phyloP scores from a whole-genome alignment of 2,329 filamentous ascomycete genomes.

The Fusarium guadeloupense region DNA sequence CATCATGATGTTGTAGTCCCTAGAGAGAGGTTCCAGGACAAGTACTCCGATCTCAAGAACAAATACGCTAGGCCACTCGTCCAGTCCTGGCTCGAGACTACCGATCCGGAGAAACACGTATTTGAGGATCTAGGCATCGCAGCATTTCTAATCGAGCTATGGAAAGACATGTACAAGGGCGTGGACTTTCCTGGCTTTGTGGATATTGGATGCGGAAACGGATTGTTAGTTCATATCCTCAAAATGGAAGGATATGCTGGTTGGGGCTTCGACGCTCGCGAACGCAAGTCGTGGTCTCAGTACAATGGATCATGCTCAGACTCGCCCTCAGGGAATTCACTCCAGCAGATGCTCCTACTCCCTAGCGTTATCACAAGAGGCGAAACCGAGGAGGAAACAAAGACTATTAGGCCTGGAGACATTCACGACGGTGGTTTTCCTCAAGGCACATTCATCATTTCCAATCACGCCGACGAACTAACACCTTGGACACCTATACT shows the following conservation, averaged over 20 bases:
- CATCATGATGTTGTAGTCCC: slow-evolving; percentile 84
- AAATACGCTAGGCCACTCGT: slow-evolving; percentile 79
- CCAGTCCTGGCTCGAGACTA: slow-evolving; percentile 83
- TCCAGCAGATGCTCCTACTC: slow-evolving; percentile 60
- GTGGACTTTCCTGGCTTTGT: slow-evolving; percentile 83
- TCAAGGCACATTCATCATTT: slow-evolving; percentile 86
- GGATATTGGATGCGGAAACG: slow-evolving; percentile 96
- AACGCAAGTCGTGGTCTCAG: slow-evolving; percentile 82
- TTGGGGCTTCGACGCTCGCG: slow-evolving; percentile 92
- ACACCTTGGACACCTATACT: slow-evolving; percentile 96
- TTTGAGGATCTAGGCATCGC: slow-evolving; percentile 94
- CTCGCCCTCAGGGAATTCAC: slow-evolving; percentile 46
- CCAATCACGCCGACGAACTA: slow-evolving; percentile 96
- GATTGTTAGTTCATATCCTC: slow-evolving; percentile 85
- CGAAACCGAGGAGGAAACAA: slow-evolving; percentile 18
- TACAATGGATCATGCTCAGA: slow-evolving; percentile 60
- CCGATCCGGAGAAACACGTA: slow-evolving; percentile 89
- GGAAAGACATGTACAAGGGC: slow-evolving; percentile 79
- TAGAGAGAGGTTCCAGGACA: slow-evolving; percentile 80
- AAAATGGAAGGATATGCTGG: slow-evolving; percentile 82
- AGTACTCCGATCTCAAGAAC: slow-evolving; percentile 81
- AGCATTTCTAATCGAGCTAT: slow-evolving; percentile 91
- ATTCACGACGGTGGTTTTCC: slow-evolving; percentile 74
- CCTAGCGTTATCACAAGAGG: slow-evolving; percentile 52
- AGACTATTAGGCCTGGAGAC: slow-evolving; percentile 15